Evolutionary conservation across 2,329 filamentous ascomycete genomes (phyloP), one percentile per base, ranked within the genome.

Genomic region (Ophiostoma sp.): DNA sequence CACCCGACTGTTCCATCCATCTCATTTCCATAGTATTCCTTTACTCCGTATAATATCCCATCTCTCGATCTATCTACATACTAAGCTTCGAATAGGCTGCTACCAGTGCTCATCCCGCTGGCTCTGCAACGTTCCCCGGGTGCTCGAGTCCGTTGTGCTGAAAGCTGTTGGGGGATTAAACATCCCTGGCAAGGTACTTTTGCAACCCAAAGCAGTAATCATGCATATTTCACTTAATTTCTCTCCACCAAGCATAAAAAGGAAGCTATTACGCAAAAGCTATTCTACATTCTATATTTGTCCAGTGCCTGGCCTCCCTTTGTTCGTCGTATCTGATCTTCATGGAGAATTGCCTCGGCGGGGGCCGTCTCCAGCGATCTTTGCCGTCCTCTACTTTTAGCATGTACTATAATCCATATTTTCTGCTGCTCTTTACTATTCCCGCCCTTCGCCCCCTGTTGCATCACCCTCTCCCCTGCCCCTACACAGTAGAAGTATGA

Each of bases 321-420:
- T 27, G 52, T 27, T 57, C 52, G 52, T 57, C n/a, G 52, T 57
- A 57, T 57, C n/a, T 57, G 52, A 57, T 57, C 52, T 11, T 4
- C 52, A 57, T n/a, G 23, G n/a, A 57, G 7, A 57, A 57, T 27
- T 57, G 52, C 23, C 52, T 27, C 10, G 52, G 52, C 52, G 52
- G 52, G 44, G 7, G 17, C 52, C 52, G 52, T 27, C 52, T 57
- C n/a, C 23, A 27, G 52, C 52, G n/a, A 57, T 57, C 52, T 57
- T 57, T 27, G n/a, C 52, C 52, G 0, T 57, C 44, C 52, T 57
- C 17, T 27, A n/a, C n/a, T 7, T 6, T n/a, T 7, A 48, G 17
- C 6, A 44, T 39, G 13, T 10, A 41, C 39, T 41, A 10, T 41
- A 41, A 41, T 13, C 15, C 10, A 13, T 41, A 41, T 15, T 3